phyloP scores from a whole-genome alignment of 106 monocot genomes.

The Platanthera zijinensis region DNA sequence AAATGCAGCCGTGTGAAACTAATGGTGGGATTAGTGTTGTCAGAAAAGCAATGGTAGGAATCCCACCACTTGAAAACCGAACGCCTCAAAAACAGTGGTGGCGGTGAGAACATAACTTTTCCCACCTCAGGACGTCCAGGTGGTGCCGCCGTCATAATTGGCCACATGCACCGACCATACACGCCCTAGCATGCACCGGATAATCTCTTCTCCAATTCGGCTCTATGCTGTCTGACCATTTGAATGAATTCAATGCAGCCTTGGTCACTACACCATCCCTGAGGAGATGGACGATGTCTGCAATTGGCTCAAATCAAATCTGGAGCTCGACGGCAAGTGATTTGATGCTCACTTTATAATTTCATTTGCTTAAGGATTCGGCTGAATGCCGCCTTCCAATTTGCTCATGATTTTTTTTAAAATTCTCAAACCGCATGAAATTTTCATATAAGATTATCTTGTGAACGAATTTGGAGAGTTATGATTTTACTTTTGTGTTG shows the following conservation, averaged over 20 bases:
- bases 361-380: not conserved
- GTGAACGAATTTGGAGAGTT: not conserved
- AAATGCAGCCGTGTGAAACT: no score
- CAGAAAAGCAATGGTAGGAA: no score
- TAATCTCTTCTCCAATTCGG: no score
- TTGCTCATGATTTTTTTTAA: not conserved
- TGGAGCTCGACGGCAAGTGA: conserved; percentile 36
- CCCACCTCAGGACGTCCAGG: no score
- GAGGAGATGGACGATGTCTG: conserved; percentile 94
- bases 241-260: conserved; percentile 32
- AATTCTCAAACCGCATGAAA: not conserved
- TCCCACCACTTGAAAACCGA: no score
- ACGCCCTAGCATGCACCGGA: no score
- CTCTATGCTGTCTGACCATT: not conserved
- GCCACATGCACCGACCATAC: no score
- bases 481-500: not conserved
- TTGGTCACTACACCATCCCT: conserved; percentile 87
- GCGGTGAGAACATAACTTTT: no score
- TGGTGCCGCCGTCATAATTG: no score
- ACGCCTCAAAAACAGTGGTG: no score
- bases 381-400: not conserved
- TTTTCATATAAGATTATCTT: not conserved
- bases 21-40: no score
- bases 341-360: not conserved
- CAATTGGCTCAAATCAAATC: conserved; percentile 59